Conservation (phyloP, 1,139 yeast species). For the Casaregolazyma suthepensis region DNA sequence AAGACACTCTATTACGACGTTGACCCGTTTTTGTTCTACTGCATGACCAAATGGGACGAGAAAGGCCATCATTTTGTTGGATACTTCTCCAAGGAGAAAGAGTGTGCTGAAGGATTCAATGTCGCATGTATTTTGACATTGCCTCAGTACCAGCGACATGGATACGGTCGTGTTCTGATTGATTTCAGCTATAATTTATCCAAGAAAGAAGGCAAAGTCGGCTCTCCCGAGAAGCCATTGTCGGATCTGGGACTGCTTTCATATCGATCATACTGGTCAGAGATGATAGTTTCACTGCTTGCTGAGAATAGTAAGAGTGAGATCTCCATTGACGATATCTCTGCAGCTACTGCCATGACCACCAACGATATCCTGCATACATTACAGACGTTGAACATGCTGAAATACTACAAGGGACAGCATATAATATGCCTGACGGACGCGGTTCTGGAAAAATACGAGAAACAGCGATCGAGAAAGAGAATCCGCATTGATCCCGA, state of each 20-base stretch:
- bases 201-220: slow-evolving; percentile 78
- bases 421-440: slow-evolving; percentile 90
- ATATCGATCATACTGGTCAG: slow-evolving; percentile 96
- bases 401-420: slow-evolving; percentile 91
- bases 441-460: slow-evolving; percentile 70
- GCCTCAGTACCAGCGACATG: slow-evolving; percentile 94
- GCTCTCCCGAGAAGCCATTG: slow-evolving; percentile 96
- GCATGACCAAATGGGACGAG: slow-evolving; percentile 86
- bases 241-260: slow-evolving; percentile 90
- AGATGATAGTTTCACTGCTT: slow-evolving; percentile 67
- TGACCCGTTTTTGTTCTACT: slow-evolving; percentile 90
- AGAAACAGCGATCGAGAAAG: slow-evolving; percentile 65
- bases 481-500: slow-evolving; percentile 71
- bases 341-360: slow-evolving; percentile 85
- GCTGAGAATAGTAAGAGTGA: slow-evolving; percentile 60
- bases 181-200: slow-evolving; percentile 91
- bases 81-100: slow-evolving; percentile 93
- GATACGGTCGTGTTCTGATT: slow-evolving; percentile 84
- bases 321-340: slow-evolving; percentile 87
- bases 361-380: slow-evolving; percentile 94
- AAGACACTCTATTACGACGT: slow-evolving; percentile 95
- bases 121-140: slow-evolving; percentile 94
- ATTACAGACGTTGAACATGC: slow-evolving; percentile 79
- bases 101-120: slow-evolving; percentile 90
- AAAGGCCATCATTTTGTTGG: slow-evolving; percentile 95